These are phyloP conservation scores for Paramarasmius palmivorus DNA, from an alignment of 1,284 basidiomycete species.

Conservation along the genomic window DNA sequence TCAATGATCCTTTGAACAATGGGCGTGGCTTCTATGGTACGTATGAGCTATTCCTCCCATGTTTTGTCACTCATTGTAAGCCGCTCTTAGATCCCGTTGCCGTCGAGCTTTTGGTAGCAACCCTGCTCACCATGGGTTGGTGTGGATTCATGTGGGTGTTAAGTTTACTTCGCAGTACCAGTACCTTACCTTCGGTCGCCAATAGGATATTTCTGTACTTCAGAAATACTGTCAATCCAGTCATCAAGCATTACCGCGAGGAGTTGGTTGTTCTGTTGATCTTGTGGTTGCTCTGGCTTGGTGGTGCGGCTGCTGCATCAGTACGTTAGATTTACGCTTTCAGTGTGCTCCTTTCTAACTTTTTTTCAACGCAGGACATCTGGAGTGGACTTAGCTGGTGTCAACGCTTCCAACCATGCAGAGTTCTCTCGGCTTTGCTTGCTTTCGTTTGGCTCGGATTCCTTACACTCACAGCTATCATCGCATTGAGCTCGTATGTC, in stretches of 20 bases:
- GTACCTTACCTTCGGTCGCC: neutral
- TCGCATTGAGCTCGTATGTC: neutral
- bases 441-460: neutral
- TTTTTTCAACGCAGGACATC: neutral
- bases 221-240: neutral
- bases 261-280: constrained; percentile 12
- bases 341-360: too few species aligned
- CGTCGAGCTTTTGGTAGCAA: constrained; percentile 62
- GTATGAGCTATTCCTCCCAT: constrained; percentile 9
- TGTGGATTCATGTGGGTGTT: constrained; percentile 57
- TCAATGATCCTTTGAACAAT: constrained; percentile 58
- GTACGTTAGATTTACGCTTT: neutral
- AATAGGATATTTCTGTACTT: constrained; percentile 11
- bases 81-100: constrained; percentile 60
- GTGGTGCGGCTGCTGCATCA: constrained; percentile 12
- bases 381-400: neutral
- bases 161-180: neutral
- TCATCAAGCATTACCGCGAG: constrained; percentile 7
- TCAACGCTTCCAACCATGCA: neutral
- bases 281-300: constrained; percentile 16
- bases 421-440: neutral
- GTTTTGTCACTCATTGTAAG: neutral
- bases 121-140: constrained; percentile 63
- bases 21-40: constrained; percentile 64
- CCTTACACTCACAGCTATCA: neutral